Evolutionary conservation across 768 basidiomycete genomes (phyloP).

Genomic region (Pleurotus sapidus): DNA sequence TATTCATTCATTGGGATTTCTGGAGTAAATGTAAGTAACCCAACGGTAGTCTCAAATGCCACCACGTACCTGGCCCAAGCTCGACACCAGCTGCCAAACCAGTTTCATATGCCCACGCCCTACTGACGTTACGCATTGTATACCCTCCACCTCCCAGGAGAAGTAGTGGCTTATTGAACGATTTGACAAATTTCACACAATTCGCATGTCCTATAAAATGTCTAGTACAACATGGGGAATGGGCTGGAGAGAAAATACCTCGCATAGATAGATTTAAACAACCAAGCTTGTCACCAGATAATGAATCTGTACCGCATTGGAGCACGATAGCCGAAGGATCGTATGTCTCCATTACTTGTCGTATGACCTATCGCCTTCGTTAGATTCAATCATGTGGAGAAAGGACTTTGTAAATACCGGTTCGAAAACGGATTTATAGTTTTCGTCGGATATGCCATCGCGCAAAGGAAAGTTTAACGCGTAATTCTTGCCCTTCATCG

Average conservation of each 20-base stretch:
- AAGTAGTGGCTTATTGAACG: conserved; percentile 82
- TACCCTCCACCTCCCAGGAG: conserved; percentile 96
- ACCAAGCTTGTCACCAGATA: conserved; percentile 93
- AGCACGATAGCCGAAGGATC: conserved; percentile 83
- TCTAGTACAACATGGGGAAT: not conserved
- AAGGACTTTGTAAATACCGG: conserved; percentile 56
- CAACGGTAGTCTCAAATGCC: not conserved
- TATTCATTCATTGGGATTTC: conserved; percentile 99
- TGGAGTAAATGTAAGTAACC: conserved; percentile 23
- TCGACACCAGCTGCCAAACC: conserved; percentile 98
- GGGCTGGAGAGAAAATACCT: conserved; percentile 1
- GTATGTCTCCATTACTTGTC: conserved; percentile 83
- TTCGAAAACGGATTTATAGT: conserved; percentile 86
- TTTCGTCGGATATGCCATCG: conserved; percentile 91
- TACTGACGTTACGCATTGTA: conserved; percentile 93
- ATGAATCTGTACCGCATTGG: conserved; percentile 95
- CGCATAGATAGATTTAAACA: conserved; percentile 96
- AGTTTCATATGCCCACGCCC: conserved; percentile 96
- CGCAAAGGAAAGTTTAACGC: conserved; percentile 91
- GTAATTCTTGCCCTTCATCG: conserved; percentile 82
- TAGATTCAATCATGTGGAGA: not conserved
- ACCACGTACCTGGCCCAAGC: conserved; percentile 66
- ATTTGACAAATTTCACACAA: conserved; percentile 84
- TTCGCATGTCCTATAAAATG: conserved; percentile 71
- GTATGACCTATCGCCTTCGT: conserved; percentile 61